These are phyloP conservation scores for Annulohypoxylon nitens DNA, from an alignment of 495 filamentous ascomycete species.

Conservation along the genomic window DNA sequence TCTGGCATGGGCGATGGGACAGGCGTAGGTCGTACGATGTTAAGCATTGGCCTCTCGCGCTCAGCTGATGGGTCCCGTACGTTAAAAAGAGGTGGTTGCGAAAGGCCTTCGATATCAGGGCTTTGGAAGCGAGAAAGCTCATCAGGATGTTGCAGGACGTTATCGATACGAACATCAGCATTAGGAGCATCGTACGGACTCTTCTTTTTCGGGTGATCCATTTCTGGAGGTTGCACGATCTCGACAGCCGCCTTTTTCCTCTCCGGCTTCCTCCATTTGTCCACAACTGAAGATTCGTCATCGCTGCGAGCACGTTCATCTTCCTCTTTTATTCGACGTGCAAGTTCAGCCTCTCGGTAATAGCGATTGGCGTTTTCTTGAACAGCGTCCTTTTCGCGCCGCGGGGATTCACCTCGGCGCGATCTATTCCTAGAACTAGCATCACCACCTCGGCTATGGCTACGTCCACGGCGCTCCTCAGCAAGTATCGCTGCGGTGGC, in stretches of 20 bases:
- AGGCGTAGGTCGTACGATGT: conserved; percentile 66
- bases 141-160: conserved; percentile 55
- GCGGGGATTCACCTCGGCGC: conserved; percentile 34
- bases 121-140: conserved; percentile 48
- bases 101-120: conserved; percentile 21
- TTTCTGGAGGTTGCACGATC: conserved; percentile 63
- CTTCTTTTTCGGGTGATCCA: conserved; percentile 58
- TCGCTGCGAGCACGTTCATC: conserved; percentile 61
- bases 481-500: conserved; percentile 53
- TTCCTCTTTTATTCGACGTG: conserved; percentile 60
- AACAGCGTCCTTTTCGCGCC: conserved; percentile 54
- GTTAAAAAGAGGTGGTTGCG: conserved; percentile 51
- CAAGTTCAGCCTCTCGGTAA: conserved; percentile 64
- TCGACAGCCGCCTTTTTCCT: conserved; percentile 50
- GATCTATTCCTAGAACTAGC: conserved; percentile 41
- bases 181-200: conserved; percentile 66
- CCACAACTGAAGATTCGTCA: conserved; percentile 61
- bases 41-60: conserved; percentile 65
- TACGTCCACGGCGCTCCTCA: conserved; percentile 48
- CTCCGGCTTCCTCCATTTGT: conserved; percentile 62
- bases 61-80: conserved; percentile 63
- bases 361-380: conserved; percentile 64
- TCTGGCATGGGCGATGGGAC: conserved; percentile 59
- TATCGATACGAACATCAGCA: conserved; percentile 67
- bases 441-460: conserved; percentile 37